Conservation (phyloP, 2,329 filamentous ascomycete species). For the Lojkania enalia region DNA sequence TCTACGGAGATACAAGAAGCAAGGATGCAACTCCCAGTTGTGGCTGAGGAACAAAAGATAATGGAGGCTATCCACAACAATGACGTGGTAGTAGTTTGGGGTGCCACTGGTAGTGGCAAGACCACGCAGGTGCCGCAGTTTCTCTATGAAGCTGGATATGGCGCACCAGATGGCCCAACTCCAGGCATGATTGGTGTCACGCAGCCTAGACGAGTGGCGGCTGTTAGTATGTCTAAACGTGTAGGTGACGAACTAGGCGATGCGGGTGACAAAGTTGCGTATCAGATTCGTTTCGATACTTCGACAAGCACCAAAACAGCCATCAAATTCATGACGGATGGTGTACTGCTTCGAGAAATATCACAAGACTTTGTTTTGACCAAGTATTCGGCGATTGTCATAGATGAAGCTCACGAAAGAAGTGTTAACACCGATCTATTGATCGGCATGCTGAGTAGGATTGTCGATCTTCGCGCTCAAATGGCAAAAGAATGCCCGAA, state of each 20-base stretch:
- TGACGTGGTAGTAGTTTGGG: conserved; percentile 86
- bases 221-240: conserved; percentile 94
- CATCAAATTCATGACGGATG: conserved; percentile 99
- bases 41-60: conserved; percentile 93
- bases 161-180: conserved; percentile 73
- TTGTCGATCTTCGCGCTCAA: conserved; percentile 79
- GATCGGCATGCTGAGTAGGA: conserved; percentile 94
- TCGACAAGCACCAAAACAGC: conserved; percentile 78
- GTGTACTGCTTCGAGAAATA: conserved; percentile 89
- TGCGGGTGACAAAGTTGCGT: conserved; percentile 76
- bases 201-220: conserved; percentile 90
- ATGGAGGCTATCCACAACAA: conserved; percentile 98
- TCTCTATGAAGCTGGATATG: conserved; percentile 90
- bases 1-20: conserved; percentile 74
- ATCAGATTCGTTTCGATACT: conserved; percentile 92
- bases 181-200: conserved; percentile 94
- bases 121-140: conserved; percentile 98
- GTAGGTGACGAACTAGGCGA: conserved; percentile 84
- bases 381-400: conserved; percentile 91
- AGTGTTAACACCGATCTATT: conserved; percentile 97
- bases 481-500: conserved; percentile 72
- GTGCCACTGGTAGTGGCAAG: conserved; percentile 94
- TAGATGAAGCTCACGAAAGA: conserved; percentile 96
- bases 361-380: conserved; percentile 83
- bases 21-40: conserved; percentile 80